A percentile compares a stretch with the other conserved stretches of the same genome.
These are phyloP conservation scores for Spiromastix sp. DNA, from an alignment of 2,329 filamentous ascomycete genomes.

Conservation along the genomic window DNA sequence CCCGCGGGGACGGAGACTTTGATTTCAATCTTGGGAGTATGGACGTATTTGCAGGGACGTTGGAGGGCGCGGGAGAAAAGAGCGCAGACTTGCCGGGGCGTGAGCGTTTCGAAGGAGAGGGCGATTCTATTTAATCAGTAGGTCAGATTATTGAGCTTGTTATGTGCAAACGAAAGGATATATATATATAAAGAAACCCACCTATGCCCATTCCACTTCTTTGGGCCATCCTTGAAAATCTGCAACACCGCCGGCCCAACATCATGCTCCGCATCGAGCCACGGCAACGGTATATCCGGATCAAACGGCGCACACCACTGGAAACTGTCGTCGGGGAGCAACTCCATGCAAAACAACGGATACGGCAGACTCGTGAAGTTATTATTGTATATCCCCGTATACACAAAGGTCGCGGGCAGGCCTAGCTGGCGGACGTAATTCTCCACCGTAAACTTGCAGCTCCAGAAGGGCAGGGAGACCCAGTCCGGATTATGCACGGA, in stretches of 20 bases:
- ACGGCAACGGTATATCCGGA: conserved; percentile 77
- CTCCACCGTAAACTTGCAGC: conserved; percentile 84
- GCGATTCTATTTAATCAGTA: conserved; percentile 55
- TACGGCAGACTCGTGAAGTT: conserved; percentile 93
- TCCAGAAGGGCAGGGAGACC: conserved; percentile 83
- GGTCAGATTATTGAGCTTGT: too few species aligned
- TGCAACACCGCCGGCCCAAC: conserved; percentile 85
- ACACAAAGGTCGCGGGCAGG: conserved; percentile 83
- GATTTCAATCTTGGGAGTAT: conserved; percentile 64
- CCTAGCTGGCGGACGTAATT: conserved; percentile 77
- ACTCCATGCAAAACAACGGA: conserved; percentile 90
- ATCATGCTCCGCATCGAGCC: conserved; percentile 94
- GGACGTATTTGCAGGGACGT: conserved; percentile 66
- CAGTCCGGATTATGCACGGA: conserved; percentile 64
- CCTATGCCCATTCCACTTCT: conserved; percentile 70
- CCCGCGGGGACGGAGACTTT: conserved; percentile 77
- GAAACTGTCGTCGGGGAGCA: conserved; percentile 75
- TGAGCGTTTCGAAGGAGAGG: conserved; percentile 81
- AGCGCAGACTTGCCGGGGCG: conserved; percentile 69
- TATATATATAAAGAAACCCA: conserved; percentile 36
- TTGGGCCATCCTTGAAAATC: conserved; percentile 85
- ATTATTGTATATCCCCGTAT: conserved; percentile 97
- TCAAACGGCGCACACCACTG: conserved; percentile 92
- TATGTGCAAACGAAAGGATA: too few species aligned
- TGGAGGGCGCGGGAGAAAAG: conserved; percentile 70